Base-by-base conservation (phyloP, 768 basidiomycete genomes). In the Termitomyces sp. region DNA sequence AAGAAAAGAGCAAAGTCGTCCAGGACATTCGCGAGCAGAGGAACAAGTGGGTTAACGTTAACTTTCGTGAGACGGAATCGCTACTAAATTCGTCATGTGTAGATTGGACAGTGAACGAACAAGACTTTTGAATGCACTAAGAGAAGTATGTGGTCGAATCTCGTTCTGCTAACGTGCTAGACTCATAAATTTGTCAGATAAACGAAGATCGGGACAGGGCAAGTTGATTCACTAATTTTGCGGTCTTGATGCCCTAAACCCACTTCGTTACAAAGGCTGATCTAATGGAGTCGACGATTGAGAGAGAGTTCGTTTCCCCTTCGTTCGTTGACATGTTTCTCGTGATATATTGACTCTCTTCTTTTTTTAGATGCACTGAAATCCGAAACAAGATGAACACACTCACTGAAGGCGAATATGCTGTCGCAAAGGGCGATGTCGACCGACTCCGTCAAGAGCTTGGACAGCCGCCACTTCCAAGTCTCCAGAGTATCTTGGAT, bases 21-120 rank as follows among this genome's bases (percentile, higher is more conserved):
- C 88, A 93, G 72, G 91, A 93, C 67, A 75, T 93, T 45, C 83
- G 82, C 54, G 91, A 91, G 70, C 91, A 93, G 74, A 88, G 87
- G 71, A 91, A 93, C 70, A 87, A 89, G 91, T 91, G 67, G 45
- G 83, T 74, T 30, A 34, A 20, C 6, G 83, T 74, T 30, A 34
- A 20, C 6, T 62, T 34, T 27, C 43, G 26, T 44, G 37, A 5
- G 18, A 18, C n/a, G 3, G 34, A 24, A n/a, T 13, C 24, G 18
- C 34, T 16, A 26, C 47, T 60, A 26, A 56, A 32, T 32, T 26
- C 6, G 22, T 34, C 22, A 47, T 59, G 27, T 50, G n/a, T 64
- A 90, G 89, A 68, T 78, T 92, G 30, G 89, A 91, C 59, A 89
- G 88, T 67, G 91, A 93, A 71, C 79, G 91, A 47, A 72, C 76